Evolutionary conservation across 2,329 filamentous ascomycete genomes (phyloP), one percentile per base, ranked within the genome.

Genomic region (Cryphonectria carpinicola): DNA sequence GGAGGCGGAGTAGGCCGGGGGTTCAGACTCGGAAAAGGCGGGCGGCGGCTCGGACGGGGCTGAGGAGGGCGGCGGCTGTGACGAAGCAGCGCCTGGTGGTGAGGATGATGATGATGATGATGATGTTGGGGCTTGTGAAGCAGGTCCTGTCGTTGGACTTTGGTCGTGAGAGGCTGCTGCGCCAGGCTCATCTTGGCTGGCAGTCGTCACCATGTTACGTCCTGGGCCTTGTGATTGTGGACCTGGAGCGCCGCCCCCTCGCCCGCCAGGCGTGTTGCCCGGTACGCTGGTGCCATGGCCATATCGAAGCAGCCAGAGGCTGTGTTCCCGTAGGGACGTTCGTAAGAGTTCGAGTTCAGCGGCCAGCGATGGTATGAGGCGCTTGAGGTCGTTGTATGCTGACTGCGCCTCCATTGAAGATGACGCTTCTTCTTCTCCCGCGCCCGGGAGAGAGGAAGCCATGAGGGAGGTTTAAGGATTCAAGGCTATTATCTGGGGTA

Each of bases 281-380:
- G 71, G 70, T 1, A 69, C 63, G 66, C 64, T 66, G 56, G 65
- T 70, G 52, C 65, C 66, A 43, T 76, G 76, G 67, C 75, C 76
- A 46, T 77, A 77, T 0, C 75, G 73, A 67, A 77, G 76, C 28
- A 78, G 74, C 77, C 77, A 78, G 7, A 78, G 74, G 60, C 77
- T 77, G 74, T 78, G 77, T 62, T 78, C 77, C n/a, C 77, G 75
- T 41, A 78, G 70, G 1, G 77, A 75, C 13, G 76, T 76, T 32
- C 77, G 73, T 61, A 78, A 74, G 22, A 76, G 74, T 67, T 78
- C 77, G 35, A 78, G 72, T 72, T 78, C 77, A 54, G 74, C 70
- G 4, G 77, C 76, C 25, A 78, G 74, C 19, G 71, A 72, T 8
- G 77, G 76, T 49, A 76, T 78, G 64, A 78, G 72, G 10, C 75